Evolutionary conservation across 139 green algal genomes (phyloP).

Genomic region (Chlamydomonas applanata): DNA sequence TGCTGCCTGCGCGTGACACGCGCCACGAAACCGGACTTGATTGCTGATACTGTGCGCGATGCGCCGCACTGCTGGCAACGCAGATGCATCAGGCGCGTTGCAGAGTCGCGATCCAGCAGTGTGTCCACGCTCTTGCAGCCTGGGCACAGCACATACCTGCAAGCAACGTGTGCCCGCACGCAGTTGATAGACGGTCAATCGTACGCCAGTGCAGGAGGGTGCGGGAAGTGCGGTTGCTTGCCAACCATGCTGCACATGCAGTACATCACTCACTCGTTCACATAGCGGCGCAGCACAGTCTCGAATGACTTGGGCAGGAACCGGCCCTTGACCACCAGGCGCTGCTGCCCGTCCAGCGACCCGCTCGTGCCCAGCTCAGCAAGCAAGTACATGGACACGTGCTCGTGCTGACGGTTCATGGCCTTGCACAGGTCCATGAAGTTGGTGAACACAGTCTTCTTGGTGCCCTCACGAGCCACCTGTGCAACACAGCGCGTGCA

Average conservation of each 20-base stretch:
- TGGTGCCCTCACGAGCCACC: slow-evolving; percentile 97
- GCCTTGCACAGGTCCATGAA: slow-evolving; percentile 98
- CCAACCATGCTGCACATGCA: not conserved
- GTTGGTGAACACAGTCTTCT: slow-evolving; percentile 99
- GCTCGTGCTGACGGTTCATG: slow-evolving; percentile 69
- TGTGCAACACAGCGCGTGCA: slow-evolving; percentile 32
- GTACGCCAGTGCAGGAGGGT: not conserved
- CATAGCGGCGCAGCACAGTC: slow-evolving; percentile 93
- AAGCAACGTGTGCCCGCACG: not conserved
- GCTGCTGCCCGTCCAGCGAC: slow-evolving; percentile 89
- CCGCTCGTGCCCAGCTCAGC: slow-evolving; percentile 93
- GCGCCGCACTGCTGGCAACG: slow-evolving; percentile 92
- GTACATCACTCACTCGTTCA: slow-evolving; percentile 82
- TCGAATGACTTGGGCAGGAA: slow-evolving; percentile 99
- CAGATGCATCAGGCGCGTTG: slow-evolving; percentile 88
- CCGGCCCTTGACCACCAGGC: slow-evolving; percentile 94
- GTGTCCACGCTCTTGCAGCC: slow-evolving; percentile 97
- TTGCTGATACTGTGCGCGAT: slow-evolving; percentile 80
- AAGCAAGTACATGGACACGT: slow-evolving; percentile 81
- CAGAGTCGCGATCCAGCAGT: slow-evolving; percentile 84
- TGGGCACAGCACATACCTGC: slow-evolving; percentile 96
- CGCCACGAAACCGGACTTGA: slow-evolving; percentile 95
- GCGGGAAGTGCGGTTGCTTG: not conserved
- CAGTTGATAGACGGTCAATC: too few species aligned
- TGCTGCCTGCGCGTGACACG: slow-evolving; percentile 46